Conservation (phyloP, 441 rosid species). For the Pelargonium citronellum region DNA sequence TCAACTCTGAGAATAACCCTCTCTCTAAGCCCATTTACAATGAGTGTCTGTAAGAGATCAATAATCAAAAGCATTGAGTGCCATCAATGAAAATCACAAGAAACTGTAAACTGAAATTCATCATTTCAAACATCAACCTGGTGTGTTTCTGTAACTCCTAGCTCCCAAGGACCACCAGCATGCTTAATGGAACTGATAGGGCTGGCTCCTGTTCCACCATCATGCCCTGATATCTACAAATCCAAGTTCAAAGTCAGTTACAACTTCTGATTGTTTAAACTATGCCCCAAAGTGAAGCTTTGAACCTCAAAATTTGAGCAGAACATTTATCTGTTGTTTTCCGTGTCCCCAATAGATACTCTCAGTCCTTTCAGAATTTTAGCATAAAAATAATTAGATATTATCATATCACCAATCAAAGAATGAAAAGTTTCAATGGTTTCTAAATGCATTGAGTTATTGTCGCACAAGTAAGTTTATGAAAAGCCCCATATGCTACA, state of each 20-base stretch:
- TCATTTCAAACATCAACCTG: constrained; percentile 47
- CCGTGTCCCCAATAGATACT: neutral
- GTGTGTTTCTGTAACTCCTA: constrained; percentile 88
- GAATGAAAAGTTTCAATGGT: neutral
- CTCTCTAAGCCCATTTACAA: constrained; percentile 89
- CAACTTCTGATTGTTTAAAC: constrained; percentile 10
- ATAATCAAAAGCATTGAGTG: constrained; percentile 18
- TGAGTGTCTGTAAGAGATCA: constrained; percentile 66
- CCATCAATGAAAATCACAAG: constrained; percentile 13
- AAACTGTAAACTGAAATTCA: constrained; percentile 21
- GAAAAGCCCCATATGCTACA: neutral
- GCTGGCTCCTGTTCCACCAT: constrained; percentile 99
- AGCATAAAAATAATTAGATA: neutral
- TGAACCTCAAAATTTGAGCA: neutral
- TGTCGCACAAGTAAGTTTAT: neutral
- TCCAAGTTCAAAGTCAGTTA: constrained; percentile 16
- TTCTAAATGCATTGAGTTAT: neutral
- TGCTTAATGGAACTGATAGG: constrained; percentile 98
- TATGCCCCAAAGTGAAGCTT: neutral
- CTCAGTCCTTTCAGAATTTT: neutral
- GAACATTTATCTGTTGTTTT: neutral
- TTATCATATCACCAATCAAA: neutral
- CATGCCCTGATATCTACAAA: constrained; percentile 92
- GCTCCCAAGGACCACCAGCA: constrained; percentile 99
- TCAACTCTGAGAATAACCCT: constrained; percentile 93